Evolutionary conservation across 2,329 filamentous ascomycete species (phyloP), one percentile per base, ranked within the genome.

Genomic region (Stemphylium lycopersici): DNA sequence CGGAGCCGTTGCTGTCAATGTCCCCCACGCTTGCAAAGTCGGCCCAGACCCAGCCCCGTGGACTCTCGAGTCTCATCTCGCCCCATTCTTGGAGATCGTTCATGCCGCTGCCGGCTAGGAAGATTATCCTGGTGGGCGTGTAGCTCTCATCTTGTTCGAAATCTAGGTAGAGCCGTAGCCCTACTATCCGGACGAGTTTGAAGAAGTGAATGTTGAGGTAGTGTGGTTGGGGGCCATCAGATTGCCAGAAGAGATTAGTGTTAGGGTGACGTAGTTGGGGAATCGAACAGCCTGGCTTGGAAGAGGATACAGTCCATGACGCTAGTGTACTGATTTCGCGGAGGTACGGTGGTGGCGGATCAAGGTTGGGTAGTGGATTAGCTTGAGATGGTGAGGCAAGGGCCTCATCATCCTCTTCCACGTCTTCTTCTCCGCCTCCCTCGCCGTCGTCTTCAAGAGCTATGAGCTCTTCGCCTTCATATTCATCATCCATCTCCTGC

Each of bases 91-190:
- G 89, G 8, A 98, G 84, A 69, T 96, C 92, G 74, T 98, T 95
- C 61, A 92, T 89, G 39, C 92, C 91, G 59, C 91, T 96, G 11
- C 95, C 95, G 0, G 93, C 93, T 33, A 89, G 86, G 71, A 98
- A 92, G 41, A 90, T 81, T 68, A 99, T 96, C 67, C 92, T 90
- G 1, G 93, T 98, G 0, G 95, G 95, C 3, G 95, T 99, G 75
- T 99, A 99, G 38, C 90, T 95, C 77, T 99, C 95, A 75, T 99
- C 95, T 48, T 91, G 86, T 58, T 89, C 87, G 75, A 96, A 96
- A 77, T 99, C 93, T 39, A 99, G 87, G 64, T 89, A 93, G 66
- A 95, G 86, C n/a, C 90, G 84, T 46, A 95, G 87, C 24, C 87
- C 86, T 4, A 88, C 86, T 58, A 95, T 91, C 55, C 87, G 87